phyloP scores from a whole-genome alignment of 176 grass and related monocot species.

The Eragrostis curvula region DNA sequence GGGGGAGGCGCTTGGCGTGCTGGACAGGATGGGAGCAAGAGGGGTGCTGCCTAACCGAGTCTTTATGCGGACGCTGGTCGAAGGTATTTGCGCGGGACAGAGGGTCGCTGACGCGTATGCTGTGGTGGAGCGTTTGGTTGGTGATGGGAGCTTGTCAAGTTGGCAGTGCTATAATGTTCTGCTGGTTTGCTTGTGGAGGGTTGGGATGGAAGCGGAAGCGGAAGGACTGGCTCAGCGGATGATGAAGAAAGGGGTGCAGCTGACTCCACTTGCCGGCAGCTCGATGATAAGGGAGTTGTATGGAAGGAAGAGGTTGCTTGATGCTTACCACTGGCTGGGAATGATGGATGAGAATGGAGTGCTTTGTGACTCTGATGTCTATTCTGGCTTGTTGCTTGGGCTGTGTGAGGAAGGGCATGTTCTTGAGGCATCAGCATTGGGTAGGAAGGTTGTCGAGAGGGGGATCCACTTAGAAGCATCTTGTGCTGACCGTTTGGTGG shows the following conservation, averaged over 20 bases:
- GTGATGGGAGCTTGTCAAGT: constrained; percentile 46
- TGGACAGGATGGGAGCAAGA: constrained; percentile 69
- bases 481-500: constrained; percentile 49
- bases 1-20: constrained; percentile 56
- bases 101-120: constrained; percentile 25
- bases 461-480: constrained; percentile 48
- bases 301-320: constrained; percentile 42
- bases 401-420: constrained; percentile 60
- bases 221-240: constrained; percentile 58
- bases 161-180: constrained; percentile 71
- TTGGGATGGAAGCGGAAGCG: constrained; percentile 48
- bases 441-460: constrained; percentile 48
- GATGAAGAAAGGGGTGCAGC: constrained; percentile 63
- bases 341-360: constrained; percentile 57
- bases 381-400: constrained; percentile 48
- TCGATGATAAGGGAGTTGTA: constrained; percentile 62
- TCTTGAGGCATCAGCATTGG: constrained; percentile 47
- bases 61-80: constrained; percentile 57
- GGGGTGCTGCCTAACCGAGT: constrained; percentile 66
- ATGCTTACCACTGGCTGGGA: constrained; percentile 68
- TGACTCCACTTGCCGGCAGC: constrained; percentile 53
- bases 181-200: constrained; percentile 56
- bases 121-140: constrained; percentile 60
- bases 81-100: constrained; percentile 49
- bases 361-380: constrained; percentile 64